Evolutionary conservation across 1,284 basidiomycete genomes (phyloP).

Genomic region (Meripilus lineatus): DNA sequence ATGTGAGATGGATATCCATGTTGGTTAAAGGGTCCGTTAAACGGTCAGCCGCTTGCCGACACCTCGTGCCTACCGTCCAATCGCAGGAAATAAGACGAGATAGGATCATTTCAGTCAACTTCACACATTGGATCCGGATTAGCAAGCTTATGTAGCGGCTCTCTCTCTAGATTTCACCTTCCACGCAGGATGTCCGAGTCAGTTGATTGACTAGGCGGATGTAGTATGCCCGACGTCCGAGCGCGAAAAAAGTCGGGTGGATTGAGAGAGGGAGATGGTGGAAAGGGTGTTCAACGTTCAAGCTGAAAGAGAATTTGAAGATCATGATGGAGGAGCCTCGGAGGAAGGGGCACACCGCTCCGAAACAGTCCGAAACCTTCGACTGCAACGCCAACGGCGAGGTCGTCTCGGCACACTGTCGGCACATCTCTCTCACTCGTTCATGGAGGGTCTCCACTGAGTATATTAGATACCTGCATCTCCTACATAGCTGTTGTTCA

Average conservation of each 20-base stretch:
- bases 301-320: conserved; percentile 23
- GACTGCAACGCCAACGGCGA: conserved; percentile 30
- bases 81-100: conserved; percentile 66
- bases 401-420: conserved; percentile 32
- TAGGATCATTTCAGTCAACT: conserved; percentile 55
- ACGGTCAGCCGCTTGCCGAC: too few relatives aligned
- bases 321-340: too few relatives aligned
- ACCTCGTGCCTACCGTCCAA: conserved; percentile 58
- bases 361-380: too few relatives aligned
- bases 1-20: too few relatives aligned
- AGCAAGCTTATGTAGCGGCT: conserved; percentile 6
- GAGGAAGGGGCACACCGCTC: too few relatives aligned
- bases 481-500: conserved; percentile 18
- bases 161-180: conserved; percentile 1
- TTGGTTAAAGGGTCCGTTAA: too few relatives aligned
- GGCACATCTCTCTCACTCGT: conserved; percentile 20
- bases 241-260: conserved; percentile 30
- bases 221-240: conserved; percentile 30
- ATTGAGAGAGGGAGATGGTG: conserved; percentile 33
- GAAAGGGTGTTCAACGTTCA: too few relatives aligned
- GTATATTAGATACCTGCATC: conserved; percentile 23
- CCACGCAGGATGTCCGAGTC: neutral
- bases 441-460: conserved; percentile 12
- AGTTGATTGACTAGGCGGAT: conserved; percentile 19
- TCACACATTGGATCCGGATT: conserved; percentile 58